These are phyloP conservation scores for Penicillium sp. DNA, from an alignment of 2,329 filamentous ascomycete genomes.

Conservation along the genomic window DNA sequence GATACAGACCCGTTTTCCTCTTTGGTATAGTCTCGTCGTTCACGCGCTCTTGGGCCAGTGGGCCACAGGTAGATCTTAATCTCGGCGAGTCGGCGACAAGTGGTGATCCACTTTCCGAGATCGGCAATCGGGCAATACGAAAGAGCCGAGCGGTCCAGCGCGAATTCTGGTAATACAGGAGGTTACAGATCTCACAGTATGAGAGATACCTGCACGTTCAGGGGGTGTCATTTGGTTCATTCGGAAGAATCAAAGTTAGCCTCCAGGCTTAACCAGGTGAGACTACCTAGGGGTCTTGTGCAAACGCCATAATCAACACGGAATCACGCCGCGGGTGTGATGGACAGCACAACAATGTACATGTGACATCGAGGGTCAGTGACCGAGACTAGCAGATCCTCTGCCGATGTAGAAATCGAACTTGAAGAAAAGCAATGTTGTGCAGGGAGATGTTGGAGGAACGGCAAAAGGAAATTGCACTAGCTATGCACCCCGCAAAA, in stretches of 20 bases:
- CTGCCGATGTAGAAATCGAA: background rate
- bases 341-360: background rate
- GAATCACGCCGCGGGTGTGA: background rate
- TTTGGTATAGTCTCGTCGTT: background rate
- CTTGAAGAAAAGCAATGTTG: background rate
- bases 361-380: background rate
- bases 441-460: background rate
- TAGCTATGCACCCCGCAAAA: background rate
- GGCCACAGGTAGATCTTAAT: constrained; percentile 8
- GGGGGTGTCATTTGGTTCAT: background rate
- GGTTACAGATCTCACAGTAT: background rate
- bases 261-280: background rate
- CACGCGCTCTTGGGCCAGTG: background rate
- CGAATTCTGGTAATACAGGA: background rate
- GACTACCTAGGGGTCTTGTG: background rate
- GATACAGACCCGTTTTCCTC: background rate
- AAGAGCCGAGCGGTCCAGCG: background rate
- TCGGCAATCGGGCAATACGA: background rate
- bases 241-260: background rate
- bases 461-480: background rate
- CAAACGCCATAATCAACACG: too few relatives aligned
- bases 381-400: background rate
- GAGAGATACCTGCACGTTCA: background rate
- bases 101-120: constrained; percentile 4
- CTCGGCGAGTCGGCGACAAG: constrained; percentile 4